These are phyloP conservation scores for Prasinococcaceae sp. DNA, from an alignment of 139 green algal genomes.

Conservation along the genomic window DNA sequence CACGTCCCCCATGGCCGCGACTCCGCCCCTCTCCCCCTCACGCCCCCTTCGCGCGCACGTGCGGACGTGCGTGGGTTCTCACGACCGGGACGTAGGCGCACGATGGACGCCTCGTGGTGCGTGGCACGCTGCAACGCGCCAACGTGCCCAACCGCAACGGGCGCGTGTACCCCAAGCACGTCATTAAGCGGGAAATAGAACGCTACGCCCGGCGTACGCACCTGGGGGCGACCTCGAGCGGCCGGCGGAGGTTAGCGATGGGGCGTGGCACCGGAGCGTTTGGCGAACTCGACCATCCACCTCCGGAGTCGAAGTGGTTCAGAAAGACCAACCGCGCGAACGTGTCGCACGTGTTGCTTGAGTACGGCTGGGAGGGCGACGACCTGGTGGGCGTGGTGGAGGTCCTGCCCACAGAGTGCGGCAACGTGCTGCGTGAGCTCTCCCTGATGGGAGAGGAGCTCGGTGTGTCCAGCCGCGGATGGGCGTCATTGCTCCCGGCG, in stretches of 20 bases:
- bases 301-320: not conserved
- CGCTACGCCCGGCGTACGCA: not conserved
- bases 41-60: no score
- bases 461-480: constrained; percentile 41
- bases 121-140: constrained; percentile 42
- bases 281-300: constrained; percentile 11
- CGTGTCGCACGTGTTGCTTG: constrained; percentile 28
- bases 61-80: no score
- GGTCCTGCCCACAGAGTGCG: constrained; percentile 43
- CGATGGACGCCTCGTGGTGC: constrained; percentile 38
- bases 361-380: constrained; percentile 40
- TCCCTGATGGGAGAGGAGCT: constrained; percentile 45
- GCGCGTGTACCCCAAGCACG: constrained; percentile 40
- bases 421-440: constrained; percentile 44
- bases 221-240: no score
- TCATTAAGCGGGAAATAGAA: not conserved
- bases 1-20: no score
- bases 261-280: not conserved
- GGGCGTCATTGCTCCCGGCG: constrained; percentile 38
- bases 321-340: not conserved
- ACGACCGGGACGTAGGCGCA: no score
- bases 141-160: constrained; percentile 48
- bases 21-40: no score
- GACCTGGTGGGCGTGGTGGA: constrained; percentile 47
- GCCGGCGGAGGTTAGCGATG: no score